Evolutionary conservation across 2,329 filamentous ascomycete species (phyloP), one percentile per base, ranked within the genome.

Genomic region (Colletotrichum sp.): DNA sequence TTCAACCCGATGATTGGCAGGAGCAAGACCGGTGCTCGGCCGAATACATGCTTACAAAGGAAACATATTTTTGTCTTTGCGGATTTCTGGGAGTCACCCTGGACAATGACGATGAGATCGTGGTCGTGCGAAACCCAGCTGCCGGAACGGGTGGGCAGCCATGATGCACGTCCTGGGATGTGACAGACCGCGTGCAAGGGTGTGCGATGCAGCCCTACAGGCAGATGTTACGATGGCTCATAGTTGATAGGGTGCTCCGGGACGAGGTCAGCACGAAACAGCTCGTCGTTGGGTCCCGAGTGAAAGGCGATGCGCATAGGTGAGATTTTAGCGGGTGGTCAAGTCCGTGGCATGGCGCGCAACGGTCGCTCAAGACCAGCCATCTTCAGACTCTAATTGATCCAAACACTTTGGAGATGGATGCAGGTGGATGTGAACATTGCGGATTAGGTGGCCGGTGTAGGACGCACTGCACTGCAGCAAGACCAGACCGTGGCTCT

Each of bases 241-340:
- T 19, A 9, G 12, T 6, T 60, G 59, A 67, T 67, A 67, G 71
- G 60, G 13, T 61, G 52, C 22, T 59, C n/a, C 44, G 27, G 16
- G n/a, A 48, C 19, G 60, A n/a, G 48, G 13, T 76, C 59, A 34
- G 60, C 57, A 48, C 27, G 22, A 19, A 39, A n/a, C 16, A 19
- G 25, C 34, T 36, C 13, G 8, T 59, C 15, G 57, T 27, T 28
- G 69, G 59, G 63, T 32, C 22, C 65, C 34, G 30, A 69, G 19
- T 48, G 59, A 73, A 76, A 74, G 65, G 28, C 66, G 52, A 76
- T 32, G 71, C 74, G 64, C 39, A 59, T 44, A 73, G 39, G 73
- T 75, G 61, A 76, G 74, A 76, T 76, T 76, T 76, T 76, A 76
- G 74, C 30, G 64, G 44, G 5, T 59, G 69, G 69, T 27, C 59